These are phyloP conservation scores for Crataegus laevigata DNA, from an alignment of 306 rosid genomes.

Conservation along the genomic window DNA sequence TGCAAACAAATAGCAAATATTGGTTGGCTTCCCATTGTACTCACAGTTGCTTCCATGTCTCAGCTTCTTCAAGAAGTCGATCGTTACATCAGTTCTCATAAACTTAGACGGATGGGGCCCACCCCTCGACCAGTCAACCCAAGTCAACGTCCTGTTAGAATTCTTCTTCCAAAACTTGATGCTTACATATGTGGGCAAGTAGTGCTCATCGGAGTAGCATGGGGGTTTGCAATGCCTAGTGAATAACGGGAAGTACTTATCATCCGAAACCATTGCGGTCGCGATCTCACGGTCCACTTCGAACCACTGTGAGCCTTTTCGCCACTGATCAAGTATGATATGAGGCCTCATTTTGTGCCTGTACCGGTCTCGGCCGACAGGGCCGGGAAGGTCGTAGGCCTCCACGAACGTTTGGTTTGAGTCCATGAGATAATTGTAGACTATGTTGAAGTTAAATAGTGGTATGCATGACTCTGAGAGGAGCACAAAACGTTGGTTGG, in stretches of 20 bases:
- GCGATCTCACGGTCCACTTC: slow-evolving; percentile 57
- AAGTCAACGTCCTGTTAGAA: slow-evolving; percentile 74
- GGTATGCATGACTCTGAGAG: slow-evolving; percentile 96
- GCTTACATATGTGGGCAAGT: slow-evolving; percentile 56
- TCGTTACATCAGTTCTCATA: slow-evolving; percentile 31
- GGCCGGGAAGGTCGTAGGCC: slow-evolving; percentile 36
- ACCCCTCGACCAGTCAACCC: slow-evolving; percentile 84
- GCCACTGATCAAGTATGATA: slow-evolving; percentile 48
- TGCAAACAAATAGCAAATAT: slow-evolving; percentile 69
- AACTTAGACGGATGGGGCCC: slow-evolving; percentile 68
- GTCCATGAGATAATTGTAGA: slow-evolving; percentile 48
- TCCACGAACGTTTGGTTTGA: slow-evolving; percentile 49
- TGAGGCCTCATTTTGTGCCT: slow-evolving; percentile 40
- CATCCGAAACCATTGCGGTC: slow-evolving; percentile 42
- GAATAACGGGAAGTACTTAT: slow-evolving; percentile 34
- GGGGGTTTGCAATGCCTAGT: slow-evolving; percentile 28
- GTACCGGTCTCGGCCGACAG: slow-evolving; percentile 68
- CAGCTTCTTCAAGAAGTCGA: slow-evolving; percentile 38
- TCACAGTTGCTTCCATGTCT: slow-evolving; percentile 47
- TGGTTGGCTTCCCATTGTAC: slow-evolving; percentile 47
- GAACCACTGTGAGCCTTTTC: slow-evolving; percentile 97
- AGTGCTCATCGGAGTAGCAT: slow-evolving; percentile 77
- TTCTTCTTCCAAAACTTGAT: slow-evolving; percentile 38
- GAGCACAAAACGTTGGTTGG: slow-evolving; percentile 64
- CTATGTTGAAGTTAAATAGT: slow-evolving; percentile 56